Evolutionary conservation across 2,329 filamentous ascomycete species (phyloP), one percentile per base, ranked within the genome.

Genomic region (Penicillium sp.): DNA sequence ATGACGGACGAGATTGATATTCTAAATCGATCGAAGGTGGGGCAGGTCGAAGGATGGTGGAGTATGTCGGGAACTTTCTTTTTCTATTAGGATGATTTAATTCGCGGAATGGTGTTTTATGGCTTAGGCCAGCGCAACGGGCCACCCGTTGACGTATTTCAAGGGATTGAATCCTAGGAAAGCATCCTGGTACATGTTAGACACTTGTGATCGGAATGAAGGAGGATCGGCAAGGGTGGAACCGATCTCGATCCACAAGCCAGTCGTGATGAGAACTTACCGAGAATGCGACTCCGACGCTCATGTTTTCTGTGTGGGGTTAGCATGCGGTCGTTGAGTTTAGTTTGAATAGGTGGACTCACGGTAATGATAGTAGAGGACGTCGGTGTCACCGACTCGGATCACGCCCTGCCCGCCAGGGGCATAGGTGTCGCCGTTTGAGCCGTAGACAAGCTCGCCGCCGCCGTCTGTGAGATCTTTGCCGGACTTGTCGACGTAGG

Each of bases 391-490:
- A 7, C 51, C 55, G 49, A 82, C 80, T 1, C 69, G 68, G 51
- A 77, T 76, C 1, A 85, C 73, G 14, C 78, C 79, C 58, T 86
- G 81, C 1, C 82, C 82, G 37, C 83, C 84, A 7, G 83, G 82
- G 13, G 78, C 83, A 56, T 85, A 86, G 0, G 84, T 74, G 22
- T 70, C 76, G 9, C 68, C 77, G 50, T 86, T 82, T 3, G 74
- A 78, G 45, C 75, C 74, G 1, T 86, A 74, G 1, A 87, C 74
- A 1, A 78, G 69, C 0, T 77, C 80, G 0, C 84, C 84, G 7
- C 83, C 83, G 36, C 77, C 77, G 2, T 73, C 57, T 1, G 70
- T 73, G 49, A 82, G 82, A 39, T 64, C 68, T 1, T 77, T 79
- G 34, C 63, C 66, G 46, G 74, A 63, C 58, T 85, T 82, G 34